Evolutionary conservation across 805 yeast genomes (phyloP), one percentile per base, ranked within the genome.

Genomic region (Lipomyces orientalis): DNA sequence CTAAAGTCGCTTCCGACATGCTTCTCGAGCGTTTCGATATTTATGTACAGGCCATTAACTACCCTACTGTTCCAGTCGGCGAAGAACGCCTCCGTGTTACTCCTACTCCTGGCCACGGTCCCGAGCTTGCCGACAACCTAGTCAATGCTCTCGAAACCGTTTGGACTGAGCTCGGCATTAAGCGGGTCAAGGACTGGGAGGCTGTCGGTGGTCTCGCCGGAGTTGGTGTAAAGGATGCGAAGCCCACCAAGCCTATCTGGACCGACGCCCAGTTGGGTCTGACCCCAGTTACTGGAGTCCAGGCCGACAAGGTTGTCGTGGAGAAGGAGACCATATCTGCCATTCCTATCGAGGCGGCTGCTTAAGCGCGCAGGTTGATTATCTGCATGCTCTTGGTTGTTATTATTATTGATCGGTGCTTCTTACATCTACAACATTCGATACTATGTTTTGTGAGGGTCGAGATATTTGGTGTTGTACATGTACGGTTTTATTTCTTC

Each of bases 21-120:
- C 86, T 95, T 76, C 87, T 95, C 83, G 85, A 89, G 71, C 87
- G 90, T 75, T 90, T 93, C 81, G 85, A 86, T 72, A 93, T 95
- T 78, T 95, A 95, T 76, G 99, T 96, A 58, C 99, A 95, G 82
- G 97, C 98, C 58, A 95, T 95, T 79, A 95, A 95, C 82, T 95
- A 90, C 87, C 99, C 99, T 69, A 95, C 99, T 31, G 99, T 95
- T 68, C 89, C 97, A 22, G 88, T 90, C 73, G 99, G 99, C 68
- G 89, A 93, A 72, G 99, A 95, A 82, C 88, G 99, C 78, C 86
- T 95, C 75, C 88, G 99, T 81, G 88, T 95, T 77, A 95, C 99
- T n/a, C 98, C 99, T 64, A 93, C 99, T 54, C 99, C 99, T 49
- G 98, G 97, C 64, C 99, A 95, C 79, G 86, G 87, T 22, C 84